Percentiles rank a stretch among this genome's conserved stretches.
Conservation (phyloP, 805 yeast species). For the Peterozyma xylosa region DNA sequence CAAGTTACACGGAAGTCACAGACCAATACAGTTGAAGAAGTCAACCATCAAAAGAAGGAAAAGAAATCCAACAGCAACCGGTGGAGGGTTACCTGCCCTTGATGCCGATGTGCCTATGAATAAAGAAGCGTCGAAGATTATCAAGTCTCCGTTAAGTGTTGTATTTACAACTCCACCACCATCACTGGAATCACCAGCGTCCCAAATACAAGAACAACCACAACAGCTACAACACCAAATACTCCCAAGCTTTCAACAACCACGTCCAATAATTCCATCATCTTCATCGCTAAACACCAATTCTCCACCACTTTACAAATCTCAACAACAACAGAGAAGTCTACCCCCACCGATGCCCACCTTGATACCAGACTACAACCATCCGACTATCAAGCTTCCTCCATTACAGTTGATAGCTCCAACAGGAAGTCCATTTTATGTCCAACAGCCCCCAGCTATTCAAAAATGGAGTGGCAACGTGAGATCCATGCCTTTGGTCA, state of each 20-base stretch:
- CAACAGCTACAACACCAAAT: background rate
- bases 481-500: background rate
- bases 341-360: background rate
- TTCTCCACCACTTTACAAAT: background rate
- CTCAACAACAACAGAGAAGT: background rate
- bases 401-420: slow-evolving; percentile 3
- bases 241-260: background rate
- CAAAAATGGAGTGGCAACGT: background rate
- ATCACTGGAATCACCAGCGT: background rate
- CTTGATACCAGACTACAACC: background rate
- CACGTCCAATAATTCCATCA: background rate
- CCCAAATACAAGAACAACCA: background rate
- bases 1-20: slow-evolving; percentile 64
- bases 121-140: background rate
- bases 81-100: background rate
- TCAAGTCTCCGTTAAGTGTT: background rate
- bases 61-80: slow-evolving; percentile 22
- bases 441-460: background rate
- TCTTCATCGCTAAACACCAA: background rate
- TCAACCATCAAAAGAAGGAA: slow-evolving; percentile 69
- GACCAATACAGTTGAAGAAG: slow-evolving; percentile 72
- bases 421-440: slow-evolving; percentile 5
- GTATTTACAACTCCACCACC: no score
- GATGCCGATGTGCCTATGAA: background rate
- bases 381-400: slow-evolving; percentile 2